A percentile compares a stretch with the other conserved stretches of the same genome.
These are phyloP conservation scores for Eudorina sp. DNA, from an alignment of 139 green algal species.

Conservation along the genomic window DNA sequence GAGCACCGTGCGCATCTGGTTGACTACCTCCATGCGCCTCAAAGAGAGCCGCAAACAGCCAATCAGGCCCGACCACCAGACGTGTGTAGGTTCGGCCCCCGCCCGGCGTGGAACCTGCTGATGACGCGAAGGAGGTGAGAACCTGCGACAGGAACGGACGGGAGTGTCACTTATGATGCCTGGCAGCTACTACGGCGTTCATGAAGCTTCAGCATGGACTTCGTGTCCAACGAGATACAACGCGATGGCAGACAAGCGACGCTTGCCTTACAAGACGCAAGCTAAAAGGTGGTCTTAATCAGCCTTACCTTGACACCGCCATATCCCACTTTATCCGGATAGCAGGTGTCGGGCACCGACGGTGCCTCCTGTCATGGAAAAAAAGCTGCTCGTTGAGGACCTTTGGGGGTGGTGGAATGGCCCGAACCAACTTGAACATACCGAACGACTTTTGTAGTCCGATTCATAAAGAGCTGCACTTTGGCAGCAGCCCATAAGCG, in stretches of 20 bases:
- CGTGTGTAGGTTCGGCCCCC: conserved; percentile 1
- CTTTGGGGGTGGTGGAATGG: background rate
- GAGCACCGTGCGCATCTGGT: background rate
- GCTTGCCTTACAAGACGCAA: too few relatives aligned
- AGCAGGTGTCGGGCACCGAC: background rate
- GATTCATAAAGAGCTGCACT: background rate
- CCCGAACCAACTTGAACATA: background rate
- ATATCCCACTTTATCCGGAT: conserved; percentile 3
- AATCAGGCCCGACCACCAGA: conserved; percentile 3
- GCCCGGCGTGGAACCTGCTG: background rate
- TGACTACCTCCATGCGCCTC: background rate
- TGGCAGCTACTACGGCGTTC: too few relatives aligned
- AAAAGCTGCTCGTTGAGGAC: background rate
- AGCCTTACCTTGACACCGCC: conserved; percentile 14
- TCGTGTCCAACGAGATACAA: too few relatives aligned
- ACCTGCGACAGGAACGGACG: too few relatives aligned
- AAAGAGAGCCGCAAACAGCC: background rate
- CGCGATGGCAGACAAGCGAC: too few relatives aligned
- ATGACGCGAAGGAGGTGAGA: background rate
- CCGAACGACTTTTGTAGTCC: background rate
- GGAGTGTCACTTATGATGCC: too few relatives aligned
- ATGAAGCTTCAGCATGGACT: too few relatives aligned
- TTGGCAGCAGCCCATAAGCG: conserved; percentile 16
- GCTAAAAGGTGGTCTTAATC: background rate
- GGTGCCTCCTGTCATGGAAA: background rate